Conservation (phyloP, 129 eudicot species). For the Smallanthus sonchifolius region DNA sequence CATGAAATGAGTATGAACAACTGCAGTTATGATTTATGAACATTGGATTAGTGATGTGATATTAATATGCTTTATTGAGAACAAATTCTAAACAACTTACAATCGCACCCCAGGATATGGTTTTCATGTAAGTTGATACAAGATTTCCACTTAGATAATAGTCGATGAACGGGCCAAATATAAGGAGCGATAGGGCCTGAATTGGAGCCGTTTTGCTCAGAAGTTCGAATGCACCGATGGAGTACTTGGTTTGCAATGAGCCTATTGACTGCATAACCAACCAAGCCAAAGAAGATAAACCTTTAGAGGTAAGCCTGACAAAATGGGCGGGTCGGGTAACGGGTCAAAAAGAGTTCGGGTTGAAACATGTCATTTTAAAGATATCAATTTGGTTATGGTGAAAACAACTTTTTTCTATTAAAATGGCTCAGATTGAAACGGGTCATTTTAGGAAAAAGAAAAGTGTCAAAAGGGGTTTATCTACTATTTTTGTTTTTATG, state of each 20-base stretch:
- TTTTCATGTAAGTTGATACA: constrained; percentile 43
- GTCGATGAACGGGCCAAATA: constrained; percentile 69
- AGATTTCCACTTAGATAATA: constrained; percentile 50
- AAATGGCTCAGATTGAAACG: not conserved
- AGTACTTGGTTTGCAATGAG: constrained; percentile 76
- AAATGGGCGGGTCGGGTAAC: not conserved
- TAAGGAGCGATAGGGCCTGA: constrained; percentile 66
- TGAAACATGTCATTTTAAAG: too few relatives aligned
- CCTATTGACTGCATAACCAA: constrained; percentile 69
- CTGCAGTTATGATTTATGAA: constrained; percentile 29
- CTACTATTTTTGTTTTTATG: not conserved
- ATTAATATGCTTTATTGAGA: not conserved
- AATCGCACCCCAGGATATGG: constrained; percentile 36
- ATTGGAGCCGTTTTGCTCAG: constrained; percentile 83
- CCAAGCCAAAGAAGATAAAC: not conserved
- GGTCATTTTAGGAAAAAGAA: not conserved
- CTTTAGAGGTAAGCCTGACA: not conserved
- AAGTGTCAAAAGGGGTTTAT: too few relatives aligned
- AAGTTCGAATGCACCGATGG: constrained; percentile 66
- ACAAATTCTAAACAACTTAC: constrained; percentile 31
- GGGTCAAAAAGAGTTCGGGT: not conserved
- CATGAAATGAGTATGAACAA: constrained; percentile 68
- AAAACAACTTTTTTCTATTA: not conserved
- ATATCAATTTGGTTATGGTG: not conserved
- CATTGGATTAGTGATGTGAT: not conserved